A percentile compares a stretch with the other conserved stretches of the same genome.
These are phyloP conservation scores for Colletotrichum truncatum DNA, from an alignment of 2,329 filamentous ascomycete genomes.

Conservation along the genomic window DNA sequence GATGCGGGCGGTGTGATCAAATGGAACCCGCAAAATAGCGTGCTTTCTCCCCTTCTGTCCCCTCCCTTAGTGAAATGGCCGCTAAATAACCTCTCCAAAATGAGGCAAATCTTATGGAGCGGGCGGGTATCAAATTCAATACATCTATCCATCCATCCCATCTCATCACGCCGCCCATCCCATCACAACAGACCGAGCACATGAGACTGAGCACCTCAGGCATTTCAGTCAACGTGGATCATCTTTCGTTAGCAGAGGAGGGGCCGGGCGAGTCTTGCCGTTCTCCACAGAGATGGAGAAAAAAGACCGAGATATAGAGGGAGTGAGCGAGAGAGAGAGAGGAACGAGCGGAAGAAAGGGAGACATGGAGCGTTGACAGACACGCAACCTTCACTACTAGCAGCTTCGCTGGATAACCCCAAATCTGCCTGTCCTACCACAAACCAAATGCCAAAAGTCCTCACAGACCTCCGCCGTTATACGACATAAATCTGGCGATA, in stretches of 20 bases:
- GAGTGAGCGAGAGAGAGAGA: too few relatives aligned
- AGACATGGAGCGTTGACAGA: too few relatives aligned
- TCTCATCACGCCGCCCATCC: neutral
- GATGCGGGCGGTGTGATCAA: constrained; percentile 25
- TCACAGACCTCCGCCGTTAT: neutral
- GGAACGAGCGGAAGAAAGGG: too few relatives aligned
- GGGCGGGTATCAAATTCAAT: constrained; percentile 18
- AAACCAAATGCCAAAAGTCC: neutral
- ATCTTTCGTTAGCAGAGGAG: neutral
- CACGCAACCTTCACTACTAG: too few relatives aligned
- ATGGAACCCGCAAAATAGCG: constrained; percentile 27
- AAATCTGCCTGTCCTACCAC: neutral
- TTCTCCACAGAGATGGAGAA: constrained; percentile 1
- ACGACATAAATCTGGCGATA: neutral
- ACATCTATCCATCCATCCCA: neutral
- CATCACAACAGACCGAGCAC: neutral
- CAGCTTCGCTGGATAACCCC: neutral
- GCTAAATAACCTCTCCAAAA: constrained; percentile 23
- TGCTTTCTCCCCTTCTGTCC: constrained; percentile 10
- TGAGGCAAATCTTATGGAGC: constrained; percentile 26
- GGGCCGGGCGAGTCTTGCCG: neutral
- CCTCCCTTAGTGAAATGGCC: constrained; percentile 9
- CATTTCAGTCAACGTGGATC: neutral
- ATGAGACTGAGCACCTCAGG: neutral
- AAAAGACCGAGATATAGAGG: too few relatives aligned